These are phyloP conservation scores for Xylaria sp. DNA, from an alignment of 2,329 filamentous ascomycete genomes.

Conservation along the genomic window DNA sequence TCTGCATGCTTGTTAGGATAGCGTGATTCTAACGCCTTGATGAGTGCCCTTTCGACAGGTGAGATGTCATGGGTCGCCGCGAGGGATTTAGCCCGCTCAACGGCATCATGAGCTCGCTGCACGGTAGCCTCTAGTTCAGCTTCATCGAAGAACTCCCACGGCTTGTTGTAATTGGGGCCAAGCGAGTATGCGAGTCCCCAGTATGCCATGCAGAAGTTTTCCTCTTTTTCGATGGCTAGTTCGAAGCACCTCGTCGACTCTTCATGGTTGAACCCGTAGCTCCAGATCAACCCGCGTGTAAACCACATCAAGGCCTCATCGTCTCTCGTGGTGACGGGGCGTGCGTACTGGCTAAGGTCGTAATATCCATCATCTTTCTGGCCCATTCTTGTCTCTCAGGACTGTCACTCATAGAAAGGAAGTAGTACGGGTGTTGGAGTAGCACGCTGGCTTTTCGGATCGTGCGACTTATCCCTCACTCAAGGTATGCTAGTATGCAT, in stretches of 20 bases:
- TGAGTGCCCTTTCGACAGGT: conserved; percentile 56
- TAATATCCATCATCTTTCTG: conserved; percentile 42
- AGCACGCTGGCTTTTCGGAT: background rate
- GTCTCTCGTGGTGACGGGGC: conserved; percentile 49
- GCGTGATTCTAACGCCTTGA: conserved; percentile 56
- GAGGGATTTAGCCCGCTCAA: conserved; percentile 37
- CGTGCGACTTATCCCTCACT: background rate
- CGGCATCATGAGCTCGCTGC: conserved; percentile 42
- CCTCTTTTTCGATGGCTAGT: conserved; percentile 50
- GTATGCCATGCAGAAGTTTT: conserved; percentile 55
- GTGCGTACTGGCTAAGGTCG: conserved; percentile 55
- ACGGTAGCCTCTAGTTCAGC: conserved; percentile 52
- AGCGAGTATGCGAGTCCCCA: conserved; percentile 68
- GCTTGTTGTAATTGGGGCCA: conserved; percentile 73
- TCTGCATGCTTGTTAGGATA: conserved; percentile 51
- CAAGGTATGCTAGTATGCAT: background rate
- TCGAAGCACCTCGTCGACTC: conserved; percentile 63
- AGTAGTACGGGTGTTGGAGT: background rate
- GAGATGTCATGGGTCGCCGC: conserved; percentile 34
- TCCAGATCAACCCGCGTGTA: conserved; percentile 66
- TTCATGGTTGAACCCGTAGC: conserved; percentile 71
- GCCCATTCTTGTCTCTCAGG: conserved; percentile 8
- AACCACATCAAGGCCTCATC: conserved; percentile 60
- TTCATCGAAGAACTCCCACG: conserved; percentile 65
- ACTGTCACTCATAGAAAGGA: background rate